phyloP scores from a whole-genome alignment of 2,329 filamentous ascomycete species.

The Calonectria multiphialidica region DNA sequence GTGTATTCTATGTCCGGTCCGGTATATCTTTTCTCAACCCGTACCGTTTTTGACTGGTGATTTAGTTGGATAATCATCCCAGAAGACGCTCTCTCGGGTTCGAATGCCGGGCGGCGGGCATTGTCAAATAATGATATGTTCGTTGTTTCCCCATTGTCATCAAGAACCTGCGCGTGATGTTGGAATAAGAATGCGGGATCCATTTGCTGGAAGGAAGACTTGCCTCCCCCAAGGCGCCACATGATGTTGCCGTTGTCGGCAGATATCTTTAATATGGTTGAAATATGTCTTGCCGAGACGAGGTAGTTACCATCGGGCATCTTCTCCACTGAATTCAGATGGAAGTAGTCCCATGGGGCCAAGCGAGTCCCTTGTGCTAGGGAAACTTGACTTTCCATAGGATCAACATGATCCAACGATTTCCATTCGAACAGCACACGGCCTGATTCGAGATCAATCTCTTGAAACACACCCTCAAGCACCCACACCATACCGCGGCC shows the following conservation, averaged over 20 bases:
- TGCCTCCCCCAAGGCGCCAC: background rate
- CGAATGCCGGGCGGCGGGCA: background rate
- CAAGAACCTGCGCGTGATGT: background rate
- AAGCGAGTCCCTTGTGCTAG: background rate
- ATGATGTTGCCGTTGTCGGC: background rate
- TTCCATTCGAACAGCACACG: background rate
- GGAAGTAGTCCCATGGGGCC: background rate
- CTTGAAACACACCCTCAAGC: background rate
- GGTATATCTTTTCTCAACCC: background rate
- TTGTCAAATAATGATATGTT: background rate
- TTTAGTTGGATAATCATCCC: background rate
- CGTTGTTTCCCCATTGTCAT: background rate
- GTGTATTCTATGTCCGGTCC: background rate
- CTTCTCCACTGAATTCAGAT: background rate
- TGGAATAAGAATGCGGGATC: background rate
- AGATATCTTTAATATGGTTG: background rate
- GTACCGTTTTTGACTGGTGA: background rate
- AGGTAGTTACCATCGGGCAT: background rate
- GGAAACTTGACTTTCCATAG: background rate
- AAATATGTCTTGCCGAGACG: background rate
- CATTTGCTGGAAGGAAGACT: background rate
- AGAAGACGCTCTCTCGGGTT: background rate
- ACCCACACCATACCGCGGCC: background rate
- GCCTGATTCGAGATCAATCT: background rate
- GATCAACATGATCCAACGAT: background rate